phyloP scores from a whole-genome alignment of 2,329 filamentous ascomycete genomes.

The Aspergillus viridinutans region DNA sequence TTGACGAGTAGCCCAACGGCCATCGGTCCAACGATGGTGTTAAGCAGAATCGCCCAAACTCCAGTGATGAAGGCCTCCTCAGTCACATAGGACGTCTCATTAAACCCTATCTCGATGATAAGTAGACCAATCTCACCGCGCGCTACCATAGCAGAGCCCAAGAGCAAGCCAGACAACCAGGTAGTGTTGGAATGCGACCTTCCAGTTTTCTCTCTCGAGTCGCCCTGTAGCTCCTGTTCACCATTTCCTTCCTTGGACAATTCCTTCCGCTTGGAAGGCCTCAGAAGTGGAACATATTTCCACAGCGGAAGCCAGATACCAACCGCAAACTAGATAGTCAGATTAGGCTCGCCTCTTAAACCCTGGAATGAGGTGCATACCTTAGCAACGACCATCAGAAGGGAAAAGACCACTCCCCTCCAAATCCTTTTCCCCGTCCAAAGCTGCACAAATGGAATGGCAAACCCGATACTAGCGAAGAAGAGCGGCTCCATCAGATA shows the following conservation, averaged over 20 bases:
- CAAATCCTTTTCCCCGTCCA: conserved; percentile 32
- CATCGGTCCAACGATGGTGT: conserved; percentile 29
- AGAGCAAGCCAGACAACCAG: conserved; percentile 21
- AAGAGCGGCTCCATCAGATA: conserved; percentile 32
- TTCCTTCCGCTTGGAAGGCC: neutral
- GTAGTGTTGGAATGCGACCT: neutral
- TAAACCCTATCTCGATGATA: conserved; percentile 31
- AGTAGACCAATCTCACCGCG: conserved; percentile 31
- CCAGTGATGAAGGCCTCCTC: conserved; percentile 24
- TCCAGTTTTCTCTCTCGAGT: neutral
- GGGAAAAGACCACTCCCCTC: conserved; percentile 26
- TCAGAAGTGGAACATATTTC: conserved; percentile 4
- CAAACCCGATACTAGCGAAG: conserved; percentile 30
- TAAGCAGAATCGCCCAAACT: conserved; percentile 31
- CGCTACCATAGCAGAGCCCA: conserved; percentile 32
- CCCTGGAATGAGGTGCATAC: conserved; percentile 7
- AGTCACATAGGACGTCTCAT: conserved; percentile 40
- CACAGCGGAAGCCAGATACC: conserved; percentile 26
- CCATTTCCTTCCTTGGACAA: neutral
- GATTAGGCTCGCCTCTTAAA: neutral
- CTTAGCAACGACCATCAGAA: conserved; percentile 29
- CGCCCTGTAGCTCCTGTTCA: neutral
- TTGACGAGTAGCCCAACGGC: conserved; percentile 24
- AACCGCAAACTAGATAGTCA: conserved; percentile 22
- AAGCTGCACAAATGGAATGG: conserved; percentile 28